phyloP scores from a whole-genome alignment of 2,329 filamentous ascomycete species.

The Fusarium sp. region DNA sequence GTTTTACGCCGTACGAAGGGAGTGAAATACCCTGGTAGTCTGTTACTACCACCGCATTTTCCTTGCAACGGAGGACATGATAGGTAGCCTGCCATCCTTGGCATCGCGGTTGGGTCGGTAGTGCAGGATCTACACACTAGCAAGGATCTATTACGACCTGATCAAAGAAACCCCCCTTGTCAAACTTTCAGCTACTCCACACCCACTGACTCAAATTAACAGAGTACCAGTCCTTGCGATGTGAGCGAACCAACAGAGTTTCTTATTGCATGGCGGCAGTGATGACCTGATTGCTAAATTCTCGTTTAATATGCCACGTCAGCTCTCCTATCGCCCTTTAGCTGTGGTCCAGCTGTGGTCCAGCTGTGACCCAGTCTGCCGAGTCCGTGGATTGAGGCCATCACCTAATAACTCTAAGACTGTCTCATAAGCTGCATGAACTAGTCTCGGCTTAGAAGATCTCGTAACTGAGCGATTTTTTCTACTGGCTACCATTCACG shows the following conservation, averaged over 20 bases:
- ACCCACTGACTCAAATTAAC: not conserved
- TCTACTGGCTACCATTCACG: not conserved
- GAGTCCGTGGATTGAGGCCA: not conserved
- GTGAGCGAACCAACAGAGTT: not conserved
- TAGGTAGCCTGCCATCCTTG: not conserved
- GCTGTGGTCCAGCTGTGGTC: not conserved
- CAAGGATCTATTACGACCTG: not conserved
- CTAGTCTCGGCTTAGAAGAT: not conserved
- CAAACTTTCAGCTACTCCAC: conserved; percentile 10
- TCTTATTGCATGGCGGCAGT: not conserved
- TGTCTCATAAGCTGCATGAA: not conserved
- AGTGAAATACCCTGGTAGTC: not conserved
- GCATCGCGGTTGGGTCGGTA: not conserved
- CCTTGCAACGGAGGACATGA: not conserved
- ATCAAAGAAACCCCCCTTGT: conserved; percentile 6
- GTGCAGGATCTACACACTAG: conserved; percentile 12
- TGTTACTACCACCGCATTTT: not conserved
- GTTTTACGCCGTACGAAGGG: not conserved
- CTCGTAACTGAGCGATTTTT: conserved; percentile 2
- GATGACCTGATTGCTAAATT: not conserved
- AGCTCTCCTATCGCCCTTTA: not conserved
- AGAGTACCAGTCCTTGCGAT: not conserved
- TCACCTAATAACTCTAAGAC: not conserved
- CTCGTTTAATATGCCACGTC: conserved; percentile 3
- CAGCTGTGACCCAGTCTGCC: not conserved